phyloP scores from a whole-genome alignment of 2,329 filamentous ascomycete genomes.

The Neofusicoccum sp. region DNA sequence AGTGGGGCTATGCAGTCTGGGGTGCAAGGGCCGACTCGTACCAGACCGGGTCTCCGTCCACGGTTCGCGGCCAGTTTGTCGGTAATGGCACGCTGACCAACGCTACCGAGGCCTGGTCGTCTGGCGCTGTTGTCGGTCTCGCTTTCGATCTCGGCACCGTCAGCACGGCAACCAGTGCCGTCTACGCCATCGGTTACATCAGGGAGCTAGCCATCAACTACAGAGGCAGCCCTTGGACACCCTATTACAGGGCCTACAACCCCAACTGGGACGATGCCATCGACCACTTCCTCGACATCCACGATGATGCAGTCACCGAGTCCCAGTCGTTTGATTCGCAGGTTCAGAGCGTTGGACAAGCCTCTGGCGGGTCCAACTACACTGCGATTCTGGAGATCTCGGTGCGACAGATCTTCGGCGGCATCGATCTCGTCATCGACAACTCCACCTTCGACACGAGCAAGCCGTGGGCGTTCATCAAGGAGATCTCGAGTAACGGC shows the following conservation, averaged over 20 bases:
- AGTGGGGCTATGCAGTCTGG: conserved; percentile 43
- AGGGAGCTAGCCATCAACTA: conserved; percentile 43
- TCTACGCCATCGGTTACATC: conserved; percentile 44
- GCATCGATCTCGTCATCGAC: conserved; percentile 41
- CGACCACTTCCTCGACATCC: conserved; percentile 42
- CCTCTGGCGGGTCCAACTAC: conserved; percentile 39
- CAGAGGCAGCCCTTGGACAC: conserved; percentile 38
- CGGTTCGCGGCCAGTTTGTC: conserved; percentile 34
- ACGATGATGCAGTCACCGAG: conserved; percentile 36
- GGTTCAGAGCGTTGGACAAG: conserved; percentile 4
- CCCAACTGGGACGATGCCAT: conserved; percentile 35
- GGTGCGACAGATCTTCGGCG: conserved; percentile 42
- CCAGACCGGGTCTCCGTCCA: conserved; percentile 29
- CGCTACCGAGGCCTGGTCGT: conserved; percentile 26
- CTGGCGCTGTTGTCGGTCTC: conserved; percentile 36
- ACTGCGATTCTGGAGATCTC: conserved; percentile 43
- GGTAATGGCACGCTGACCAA: conserved; percentile 30
- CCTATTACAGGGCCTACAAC: conserved; percentile 41
- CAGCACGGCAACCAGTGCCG: conserved; percentile 30
- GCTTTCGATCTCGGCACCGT: conserved; percentile 41
- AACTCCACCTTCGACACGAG: conserved; percentile 32
- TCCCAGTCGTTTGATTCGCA: conserved; percentile 32
- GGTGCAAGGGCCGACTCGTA: conserved; percentile 36
- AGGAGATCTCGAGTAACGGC: conserved; percentile 45
- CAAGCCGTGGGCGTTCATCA: conserved; percentile 40